Evolutionary conservation across 352 stramenopile species (phyloP).

Genomic region (Phytophthora chlamydospora): DNA sequence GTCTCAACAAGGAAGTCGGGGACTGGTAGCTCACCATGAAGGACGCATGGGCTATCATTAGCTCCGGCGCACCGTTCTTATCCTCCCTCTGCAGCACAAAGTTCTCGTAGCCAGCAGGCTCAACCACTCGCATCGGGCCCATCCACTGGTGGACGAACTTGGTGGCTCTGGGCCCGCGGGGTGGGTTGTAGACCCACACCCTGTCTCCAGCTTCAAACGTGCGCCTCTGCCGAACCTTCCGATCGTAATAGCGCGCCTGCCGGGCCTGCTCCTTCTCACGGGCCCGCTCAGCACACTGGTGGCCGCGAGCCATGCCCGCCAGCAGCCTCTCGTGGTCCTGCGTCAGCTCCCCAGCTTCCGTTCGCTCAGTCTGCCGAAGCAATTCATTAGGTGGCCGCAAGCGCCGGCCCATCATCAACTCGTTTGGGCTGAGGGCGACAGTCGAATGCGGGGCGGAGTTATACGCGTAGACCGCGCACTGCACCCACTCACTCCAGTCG

Average conservation of each 20-base stretch:
- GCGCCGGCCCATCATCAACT: background rate
- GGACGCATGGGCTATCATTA: too few species aligned
- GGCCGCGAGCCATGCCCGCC: background rate
- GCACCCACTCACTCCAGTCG: too few species aligned
- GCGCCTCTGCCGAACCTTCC: too few species aligned
- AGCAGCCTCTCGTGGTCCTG: background rate
- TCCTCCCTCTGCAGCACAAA: conserved; percentile 1
- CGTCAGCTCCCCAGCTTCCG: background rate
- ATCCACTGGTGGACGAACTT: conserved; percentile 13
- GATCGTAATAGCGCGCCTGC: background rate
- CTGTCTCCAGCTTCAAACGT: too few species aligned
- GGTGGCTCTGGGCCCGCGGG: background rate
- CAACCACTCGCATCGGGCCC: background rate
- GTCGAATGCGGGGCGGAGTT: background rate
- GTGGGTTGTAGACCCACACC: conserved; percentile 5
- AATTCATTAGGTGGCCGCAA: background rate
- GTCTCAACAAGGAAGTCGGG: too few species aligned
- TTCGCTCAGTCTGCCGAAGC: background rate
- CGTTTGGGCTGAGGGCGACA: background rate
- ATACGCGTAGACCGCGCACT: too few species aligned
- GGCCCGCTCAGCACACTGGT: background rate
- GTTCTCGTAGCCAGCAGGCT: conserved; percentile 2
- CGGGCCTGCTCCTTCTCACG: background rate
- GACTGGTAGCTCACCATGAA: too few species aligned
- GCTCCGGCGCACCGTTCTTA: too few species aligned